Percentiles rank a stretch among this genome's conserved stretches.
Conservation (phyloP, 371 early-diverging fungal species). For the Quaeritorhiza haematococci region DNA sequence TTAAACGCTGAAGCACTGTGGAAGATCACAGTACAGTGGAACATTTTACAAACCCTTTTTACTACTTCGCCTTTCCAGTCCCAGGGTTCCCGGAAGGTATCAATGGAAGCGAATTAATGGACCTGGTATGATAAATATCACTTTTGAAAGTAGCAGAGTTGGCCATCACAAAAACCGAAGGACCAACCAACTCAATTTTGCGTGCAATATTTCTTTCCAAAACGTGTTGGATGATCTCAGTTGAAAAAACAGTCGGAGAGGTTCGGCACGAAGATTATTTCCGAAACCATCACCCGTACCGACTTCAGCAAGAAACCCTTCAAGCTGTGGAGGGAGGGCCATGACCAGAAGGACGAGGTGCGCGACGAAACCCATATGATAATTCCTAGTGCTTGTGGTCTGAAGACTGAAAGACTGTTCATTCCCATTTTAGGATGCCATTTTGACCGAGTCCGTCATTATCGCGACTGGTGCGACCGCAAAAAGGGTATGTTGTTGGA, state of each 20-base stretch:
- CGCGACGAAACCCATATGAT: not conserved
- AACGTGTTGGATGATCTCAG: no score
- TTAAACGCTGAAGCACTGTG: constrained; percentile 1
- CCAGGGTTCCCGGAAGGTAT: constrained; percentile 76
- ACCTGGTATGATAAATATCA: constrained; percentile 7
- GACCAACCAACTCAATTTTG: not conserved
- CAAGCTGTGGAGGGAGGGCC: constrained; percentile 39
- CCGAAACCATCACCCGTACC: constrained; percentile 43
- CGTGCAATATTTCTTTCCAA: no score
- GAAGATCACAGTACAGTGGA: constrained; percentile 1
- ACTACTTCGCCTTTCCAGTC: constrained; percentile 6
- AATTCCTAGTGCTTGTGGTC: no score
- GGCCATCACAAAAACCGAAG: not conserved
- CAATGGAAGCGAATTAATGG: constrained; percentile 55
- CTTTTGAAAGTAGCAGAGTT: not conserved
- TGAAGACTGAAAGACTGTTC: not conserved
- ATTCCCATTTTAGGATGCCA: constrained; percentile 7
- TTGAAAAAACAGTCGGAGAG: constrained; percentile 55
- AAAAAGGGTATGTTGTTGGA: constrained; percentile 33
- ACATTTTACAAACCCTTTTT: constrained; percentile 3
- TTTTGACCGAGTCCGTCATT: constrained; percentile 44
- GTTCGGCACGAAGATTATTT: constrained; percentile 40
- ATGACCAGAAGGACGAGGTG: constrained; percentile 7
- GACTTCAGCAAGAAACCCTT: constrained; percentile 43
- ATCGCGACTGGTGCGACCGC: constrained; percentile 70